These are phyloP conservation scores for Cordyceps cateniannulata DNA, from an alignment of 2,329 filamentous ascomycete species.

Conservation along the genomic window DNA sequence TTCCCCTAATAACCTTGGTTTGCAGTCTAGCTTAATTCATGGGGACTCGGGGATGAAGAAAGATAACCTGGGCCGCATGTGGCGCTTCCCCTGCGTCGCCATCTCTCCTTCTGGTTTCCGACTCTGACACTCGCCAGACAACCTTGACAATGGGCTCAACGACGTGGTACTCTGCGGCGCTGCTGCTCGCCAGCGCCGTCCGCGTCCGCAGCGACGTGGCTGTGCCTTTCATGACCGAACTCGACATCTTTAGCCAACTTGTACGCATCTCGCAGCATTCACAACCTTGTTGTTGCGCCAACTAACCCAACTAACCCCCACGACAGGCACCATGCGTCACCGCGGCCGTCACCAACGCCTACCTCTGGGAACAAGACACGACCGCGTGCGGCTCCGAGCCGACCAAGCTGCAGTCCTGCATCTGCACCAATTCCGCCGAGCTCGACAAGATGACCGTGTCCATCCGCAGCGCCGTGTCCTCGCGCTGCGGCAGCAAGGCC, in stretches of 20 bases:
- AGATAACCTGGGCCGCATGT: background rate
- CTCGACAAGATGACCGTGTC: conserved; percentile 19
- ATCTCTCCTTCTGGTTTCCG: background rate
- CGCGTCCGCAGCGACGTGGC: conserved; percentile 18
- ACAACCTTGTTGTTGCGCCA: background rate
- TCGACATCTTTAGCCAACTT: conserved; percentile 28
- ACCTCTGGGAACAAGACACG: conserved; percentile 32
- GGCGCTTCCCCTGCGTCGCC: background rate
- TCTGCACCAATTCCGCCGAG: conserved; percentile 40
- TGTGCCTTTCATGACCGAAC: conserved; percentile 31
- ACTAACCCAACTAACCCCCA: background rate
- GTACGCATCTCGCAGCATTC: conserved; percentile 18
- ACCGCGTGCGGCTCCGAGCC: conserved; percentile 30
- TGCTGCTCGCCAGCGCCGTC: background rate
- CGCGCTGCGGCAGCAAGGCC: conserved; percentile 35
- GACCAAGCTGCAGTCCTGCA: conserved; percentile 37
- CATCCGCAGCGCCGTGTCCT: conserved; percentile 28
- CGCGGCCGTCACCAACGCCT: conserved; percentile 31
- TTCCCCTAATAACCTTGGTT: background rate
- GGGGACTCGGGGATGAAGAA: background rate
- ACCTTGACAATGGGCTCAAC: background rate
- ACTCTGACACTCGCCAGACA: background rate
- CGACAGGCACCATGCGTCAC: conserved; percentile 40
- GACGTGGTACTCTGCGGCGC: background rate
- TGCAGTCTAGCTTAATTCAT: background rate